A percentile compares a stretch with the other conserved stretches of the same genome.
Conservation (phyloP, 1,139 yeast genomes). For the Zygosaccharomyces pseudobailii region DNA sequence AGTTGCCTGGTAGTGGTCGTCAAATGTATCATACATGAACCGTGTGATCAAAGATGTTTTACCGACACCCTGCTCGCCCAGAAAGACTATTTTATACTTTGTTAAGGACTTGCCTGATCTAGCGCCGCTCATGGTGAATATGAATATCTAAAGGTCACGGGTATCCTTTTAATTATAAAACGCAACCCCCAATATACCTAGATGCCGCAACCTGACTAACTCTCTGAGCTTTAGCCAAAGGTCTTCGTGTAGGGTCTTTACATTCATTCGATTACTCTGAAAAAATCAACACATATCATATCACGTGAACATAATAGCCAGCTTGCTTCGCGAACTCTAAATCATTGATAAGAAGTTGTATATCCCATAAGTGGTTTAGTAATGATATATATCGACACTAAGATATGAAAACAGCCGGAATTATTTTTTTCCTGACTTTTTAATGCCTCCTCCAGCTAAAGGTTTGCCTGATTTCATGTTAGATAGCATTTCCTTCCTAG, state of each 20-base stretch:
- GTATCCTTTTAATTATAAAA: neutral
- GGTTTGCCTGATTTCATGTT: conserved; percentile 91
- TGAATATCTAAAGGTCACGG: neutral
- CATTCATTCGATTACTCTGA: neutral
- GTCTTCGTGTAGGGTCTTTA: neutral
- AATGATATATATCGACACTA: neutral
- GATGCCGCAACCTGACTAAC: neutral
- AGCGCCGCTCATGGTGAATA: conserved; percentile 18
- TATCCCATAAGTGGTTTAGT: neutral
- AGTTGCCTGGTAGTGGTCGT: conserved; percentile 89
- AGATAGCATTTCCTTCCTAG: conserved; percentile 83
- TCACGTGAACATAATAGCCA: neutral
- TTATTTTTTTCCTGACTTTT: conserved; percentile 73
- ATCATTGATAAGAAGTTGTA: neutral
- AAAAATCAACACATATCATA: neutral
- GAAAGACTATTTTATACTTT: conserved; percentile 84
- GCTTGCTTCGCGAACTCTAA: neutral
- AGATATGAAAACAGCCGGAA: neutral
- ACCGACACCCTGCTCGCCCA: conserved; percentile 98
- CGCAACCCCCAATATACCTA: neutral
- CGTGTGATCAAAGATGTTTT: conserved; percentile 92
- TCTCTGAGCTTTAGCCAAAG: neutral
- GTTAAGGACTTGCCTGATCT: conserved; percentile 41
- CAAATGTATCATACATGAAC: conserved; percentile 98
- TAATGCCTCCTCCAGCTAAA: conserved; percentile 87